These are phyloP conservation scores for Puccinellia tenuiflora DNA, from an alignment of 176 grass and related monocot genomes.

Conservation along the genomic window DNA sequence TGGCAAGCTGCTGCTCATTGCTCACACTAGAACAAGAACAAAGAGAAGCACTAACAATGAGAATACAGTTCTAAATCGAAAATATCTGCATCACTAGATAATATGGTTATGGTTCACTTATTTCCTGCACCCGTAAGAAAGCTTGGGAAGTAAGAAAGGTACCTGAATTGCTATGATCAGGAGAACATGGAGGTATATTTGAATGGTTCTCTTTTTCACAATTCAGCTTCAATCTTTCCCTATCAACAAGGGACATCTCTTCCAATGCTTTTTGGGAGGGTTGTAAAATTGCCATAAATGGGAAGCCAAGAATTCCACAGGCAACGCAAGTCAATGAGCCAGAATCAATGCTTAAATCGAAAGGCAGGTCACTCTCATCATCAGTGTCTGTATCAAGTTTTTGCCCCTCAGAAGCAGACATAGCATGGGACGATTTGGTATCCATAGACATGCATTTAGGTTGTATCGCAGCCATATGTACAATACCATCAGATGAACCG, in stretches of 20 bases:
- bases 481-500: conserved; percentile 9
- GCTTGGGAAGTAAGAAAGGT: not conserved
- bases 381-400: conserved; percentile 20
- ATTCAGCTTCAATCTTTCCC: conserved; percentile 22
- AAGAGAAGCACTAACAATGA: not conserved
- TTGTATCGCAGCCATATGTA: not conserved
- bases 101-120: not conserved
- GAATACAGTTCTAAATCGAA: not conserved
- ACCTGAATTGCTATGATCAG: conserved; percentile 34
- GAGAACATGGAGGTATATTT: conserved; percentile 9
- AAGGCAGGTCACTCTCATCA: conserved; percentile 73
- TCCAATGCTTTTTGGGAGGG: conserved; percentile 69
- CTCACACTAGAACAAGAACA: not conserved
- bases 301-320: conserved; percentile 96
- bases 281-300: conserved; percentile 95
- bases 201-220: conserved; percentile 31
- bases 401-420: conserved; percentile 10
- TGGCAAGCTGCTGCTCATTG: not conserved
- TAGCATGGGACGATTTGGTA: conserved; percentile 14
- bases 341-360: conserved; percentile 92
- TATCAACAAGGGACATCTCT: conserved; percentile 45
- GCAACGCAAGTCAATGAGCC: conserved; percentile 95
- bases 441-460: conserved; percentile 12
- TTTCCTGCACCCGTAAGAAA: not conserved
- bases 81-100: conserved; percentile 1